Evolutionary conservation across 345 rosid genomes (phyloP).

Genomic region (Hypericum androsaemum): DNA sequence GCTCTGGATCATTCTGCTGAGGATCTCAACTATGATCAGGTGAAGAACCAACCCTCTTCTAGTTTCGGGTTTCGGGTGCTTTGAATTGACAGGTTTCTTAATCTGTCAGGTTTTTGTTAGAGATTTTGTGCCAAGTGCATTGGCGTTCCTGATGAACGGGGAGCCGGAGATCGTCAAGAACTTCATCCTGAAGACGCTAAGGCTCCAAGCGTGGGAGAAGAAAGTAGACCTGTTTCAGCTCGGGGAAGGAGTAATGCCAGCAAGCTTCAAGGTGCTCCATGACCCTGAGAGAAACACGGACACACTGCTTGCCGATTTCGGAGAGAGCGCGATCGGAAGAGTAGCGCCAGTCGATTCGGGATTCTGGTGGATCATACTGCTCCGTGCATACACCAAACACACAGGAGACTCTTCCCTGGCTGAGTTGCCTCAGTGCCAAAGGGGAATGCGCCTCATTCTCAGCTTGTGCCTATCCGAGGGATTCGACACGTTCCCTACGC

Average conservation of each 20-base stretch:
- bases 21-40: conserved; percentile 49
- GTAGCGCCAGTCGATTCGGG: conserved; percentile 18
- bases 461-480: conserved; percentile 13
- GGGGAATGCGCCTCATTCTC: conserved; percentile 14
- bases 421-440: conserved; percentile 12
- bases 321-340: conserved; percentile 15
- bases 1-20: conserved; percentile 38
- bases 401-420: conserved; percentile 14
- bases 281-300: conserved; percentile 10
- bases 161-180: conserved; percentile 8
- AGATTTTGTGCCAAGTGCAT: conserved; percentile 14
- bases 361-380: conserved; percentile 19
- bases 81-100: neutral
- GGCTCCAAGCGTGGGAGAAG: conserved; percentile 11
- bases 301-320: conserved; percentile 12
- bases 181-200: conserved; percentile 12
- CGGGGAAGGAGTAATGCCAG: conserved; percentile 14
- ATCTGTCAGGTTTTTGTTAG: conserved; percentile 11
- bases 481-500: conserved; percentile 16
- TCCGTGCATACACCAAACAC: conserved; percentile 16
- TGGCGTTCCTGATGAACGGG: conserved; percentile 16
- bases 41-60: neutral
- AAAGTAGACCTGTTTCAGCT: conserved; percentile 11
- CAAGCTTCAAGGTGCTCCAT: conserved; percentile 14
- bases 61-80: neutral